Base-by-base conservation (phyloP, 805 yeast genomes). In the baker's yeast (Saccharomyces cerevisiae) region DNA sequence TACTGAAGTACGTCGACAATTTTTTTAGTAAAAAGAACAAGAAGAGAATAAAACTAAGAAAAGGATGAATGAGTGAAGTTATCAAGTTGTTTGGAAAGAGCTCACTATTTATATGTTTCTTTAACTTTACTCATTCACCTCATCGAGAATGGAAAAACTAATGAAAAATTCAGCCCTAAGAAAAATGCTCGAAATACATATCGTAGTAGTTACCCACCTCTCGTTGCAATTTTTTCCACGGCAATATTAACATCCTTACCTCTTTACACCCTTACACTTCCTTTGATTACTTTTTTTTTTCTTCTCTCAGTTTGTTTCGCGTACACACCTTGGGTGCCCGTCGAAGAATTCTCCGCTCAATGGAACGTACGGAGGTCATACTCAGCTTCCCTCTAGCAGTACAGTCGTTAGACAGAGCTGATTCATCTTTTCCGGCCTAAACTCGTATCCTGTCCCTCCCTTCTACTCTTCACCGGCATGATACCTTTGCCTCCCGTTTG, bases 1-100 rank as follows among this genome's bases (percentile, higher is more conserved):
- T 78, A 78, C 81, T 87, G 95, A 87, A 87, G 96, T 89, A 89
- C 96, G 96, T 89, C 96, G 95, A 85, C 94, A 79, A 76, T 79
- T 55, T 58, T 70, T 64, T 64, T 56, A 61, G 55, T 57, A 51
- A 52, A 49, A 57, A 58, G 46, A 36, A 36, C 24, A 36, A 36
- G 43, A 36, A 36, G 43, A 36, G n/a, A 32, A 4, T 17, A 6
- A 4, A 17, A 9, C 2, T 13, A 31, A 14, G 17, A 6, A 17
- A 17, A 13, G 8, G 22, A 2, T 6, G 6, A 17, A 1, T 21
- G 17, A 9, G 6, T 36, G 9, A 4, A 36, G 8, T 5, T 17
- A 17, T 17, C 11, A 36, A 17, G 13, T n/a, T 17, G 11, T 2
- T 1, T n/a, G 17, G 43, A 36, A 17, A 9, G 13, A 17, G 1